These are phyloP conservation scores for Yueomyces sp. DNA, from an alignment of 1,139 yeast genomes.

Conservation along the genomic window DNA sequence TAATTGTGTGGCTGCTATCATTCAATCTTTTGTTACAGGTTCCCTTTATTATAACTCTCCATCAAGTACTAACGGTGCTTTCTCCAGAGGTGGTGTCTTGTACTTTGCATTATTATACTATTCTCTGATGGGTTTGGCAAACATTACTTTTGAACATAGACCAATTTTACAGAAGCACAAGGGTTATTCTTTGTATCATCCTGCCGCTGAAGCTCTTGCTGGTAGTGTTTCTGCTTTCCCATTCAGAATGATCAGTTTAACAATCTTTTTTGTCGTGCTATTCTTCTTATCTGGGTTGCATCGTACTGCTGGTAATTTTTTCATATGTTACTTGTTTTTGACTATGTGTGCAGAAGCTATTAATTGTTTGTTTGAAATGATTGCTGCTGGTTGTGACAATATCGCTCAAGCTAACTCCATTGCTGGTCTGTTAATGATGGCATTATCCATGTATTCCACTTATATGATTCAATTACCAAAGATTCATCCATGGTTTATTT, in stretches of 20 bases:
- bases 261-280: slow-evolving; percentile 32
- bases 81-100: slow-evolving; percentile 45
- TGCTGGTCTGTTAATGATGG: slow-evolving; percentile 37
- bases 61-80: slow-evolving; percentile 34
- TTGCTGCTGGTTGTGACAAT: slow-evolving; percentile 36
- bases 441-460: slow-evolving; percentile 39
- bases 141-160: slow-evolving; percentile 38
- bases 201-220: slow-evolving; percentile 46
- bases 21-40: slow-evolving; percentile 42
- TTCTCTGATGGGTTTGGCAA: slow-evolving; percentile 44
- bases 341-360: slow-evolving; percentile 30
- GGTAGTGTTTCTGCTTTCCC: slow-evolving; percentile 36
- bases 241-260: slow-evolving; percentile 33
- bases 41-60: slow-evolving; percentile 33
- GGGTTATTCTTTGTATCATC: slow-evolving; percentile 43
- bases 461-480: slow-evolving; percentile 44
- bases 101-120: slow-evolving; percentile 42
- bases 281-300: slow-evolving; percentile 42
- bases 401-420: slow-evolving; percentile 41
- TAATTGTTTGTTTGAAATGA: slow-evolving; percentile 35
- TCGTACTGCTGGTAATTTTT: slow-evolving; percentile 42
- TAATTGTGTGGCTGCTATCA: slow-evolving; percentile 33
- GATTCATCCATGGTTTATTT: slow-evolving; percentile 56
- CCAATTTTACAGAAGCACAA: slow-evolving; percentile 45
- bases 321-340: slow-evolving; percentile 36